Evolutionary conservation across 108 stramenopile species (phyloP), one percentile per base, ranked within the genome.

Genomic region (Fistulifera pelliculosa): DNA sequence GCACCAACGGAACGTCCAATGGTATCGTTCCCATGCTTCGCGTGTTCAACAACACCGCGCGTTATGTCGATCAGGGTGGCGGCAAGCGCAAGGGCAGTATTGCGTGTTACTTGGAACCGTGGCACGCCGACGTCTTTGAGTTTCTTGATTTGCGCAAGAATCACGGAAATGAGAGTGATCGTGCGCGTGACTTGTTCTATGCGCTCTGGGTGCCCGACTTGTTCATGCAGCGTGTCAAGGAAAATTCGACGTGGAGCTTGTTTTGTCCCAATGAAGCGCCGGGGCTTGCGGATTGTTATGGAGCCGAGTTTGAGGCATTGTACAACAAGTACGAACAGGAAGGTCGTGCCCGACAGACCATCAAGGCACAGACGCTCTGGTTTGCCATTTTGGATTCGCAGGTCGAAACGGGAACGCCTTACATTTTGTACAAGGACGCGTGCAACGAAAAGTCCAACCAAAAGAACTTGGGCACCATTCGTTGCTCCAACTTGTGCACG

Each of bases 21-120:
- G 99, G 99, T 27, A 95, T 99, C 60, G 96, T 99, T 23, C 99
- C 99, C 59, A 99, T 99, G 99, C 83, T 99, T 18, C 91, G 99
- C 27, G 99, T 99, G 40, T 99, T 96, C 70, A 94, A 96, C 87
- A 95, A 94, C 70, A 99, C 99, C 22, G 97, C 97, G 2, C 83
- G 97, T 27, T 99, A 98, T 72, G 95, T 95, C 47, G 94, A 98
- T 63, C 99, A 99, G 73, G 99, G 99, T 41, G 99, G 99, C 14
- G 97, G 97, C 68, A 99, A 99, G 87, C 76, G 99, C 40, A 96
- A 96, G 71, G 99, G 99, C 27, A 75, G 79, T 43, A 96, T 99
- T 63, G 97, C 97, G 55, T 75, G 93, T 40, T 99, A 99, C 84
- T 74, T 99, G 39, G 99, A 99, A 73, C 99, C 99, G 0, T 99